Conservation (phyloP, 441 rosid genomes). For the Adansonia rubrostipa region DNA sequence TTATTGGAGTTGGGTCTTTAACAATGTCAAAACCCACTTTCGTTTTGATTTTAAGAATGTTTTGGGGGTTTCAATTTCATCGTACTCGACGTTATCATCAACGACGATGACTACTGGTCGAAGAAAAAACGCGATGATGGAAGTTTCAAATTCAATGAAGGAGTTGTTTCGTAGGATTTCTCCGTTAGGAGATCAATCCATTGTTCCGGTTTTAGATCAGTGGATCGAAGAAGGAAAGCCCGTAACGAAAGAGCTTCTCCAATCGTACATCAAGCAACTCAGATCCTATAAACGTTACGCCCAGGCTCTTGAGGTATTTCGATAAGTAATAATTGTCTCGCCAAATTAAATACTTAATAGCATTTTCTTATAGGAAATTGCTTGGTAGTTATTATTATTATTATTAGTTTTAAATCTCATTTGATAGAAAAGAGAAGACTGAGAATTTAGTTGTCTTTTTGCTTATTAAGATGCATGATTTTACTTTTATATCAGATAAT, state of each 20-base stretch:
- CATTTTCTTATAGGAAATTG: neutral
- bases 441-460: neutral
- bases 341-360: neutral
- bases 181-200: conserved; percentile 41
- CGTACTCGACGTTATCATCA: neutral
- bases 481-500: neutral
- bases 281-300: conserved; percentile 37
- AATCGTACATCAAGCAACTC: conserved; percentile 34
- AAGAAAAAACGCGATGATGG: neutral
- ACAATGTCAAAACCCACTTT: neutral
- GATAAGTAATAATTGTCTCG: neutral
- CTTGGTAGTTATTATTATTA: neutral
- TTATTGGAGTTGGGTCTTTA: neutral
- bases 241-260: conserved; percentile 32
- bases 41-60: neutral
- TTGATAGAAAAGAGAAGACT: neutral
- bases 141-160: neutral
- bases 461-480: neutral
- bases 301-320: conserved; percentile 49
- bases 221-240: conserved; percentile 45
- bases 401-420: neutral
- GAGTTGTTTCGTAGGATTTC: conserved; percentile 40
- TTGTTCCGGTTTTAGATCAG: conserved; percentile 39
- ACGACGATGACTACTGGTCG: neutral
- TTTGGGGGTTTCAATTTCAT: neutral